Percentiles rank a stretch among this genome's conserved stretches.
These are phyloP conservation scores for Colletotrichum musicola DNA, from an alignment of 2,329 filamentous ascomycete species.

Conservation along the genomic window DNA sequence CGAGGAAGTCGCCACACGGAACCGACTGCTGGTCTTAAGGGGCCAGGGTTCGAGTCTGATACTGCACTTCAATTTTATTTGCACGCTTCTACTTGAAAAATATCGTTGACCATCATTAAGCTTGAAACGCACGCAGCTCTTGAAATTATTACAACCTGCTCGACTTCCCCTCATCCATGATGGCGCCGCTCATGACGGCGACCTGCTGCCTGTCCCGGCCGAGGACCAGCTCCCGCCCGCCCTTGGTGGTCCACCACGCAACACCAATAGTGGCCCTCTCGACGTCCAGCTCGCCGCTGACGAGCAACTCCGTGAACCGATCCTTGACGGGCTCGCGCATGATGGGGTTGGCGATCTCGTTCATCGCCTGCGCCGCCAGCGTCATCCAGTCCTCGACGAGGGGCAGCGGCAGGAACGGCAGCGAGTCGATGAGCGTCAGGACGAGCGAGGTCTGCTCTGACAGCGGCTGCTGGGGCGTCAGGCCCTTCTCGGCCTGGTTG, in stretches of 20 bases:
- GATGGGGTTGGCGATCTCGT: constrained; percentile 69
- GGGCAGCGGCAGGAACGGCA: constrained; percentile 78
- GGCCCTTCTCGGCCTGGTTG: constrained; percentile 40
- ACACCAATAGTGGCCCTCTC: constrained; percentile 84
- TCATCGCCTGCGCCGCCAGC: constrained; percentile 75
- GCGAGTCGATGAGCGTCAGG: constrained; percentile 81
- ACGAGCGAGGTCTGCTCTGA: constrained; percentile 85
- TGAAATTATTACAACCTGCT: constrained; percentile 50
- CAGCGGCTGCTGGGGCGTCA: constrained; percentile 50
- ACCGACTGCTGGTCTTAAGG: too few relatives aligned
- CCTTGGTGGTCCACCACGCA: constrained; percentile 82
- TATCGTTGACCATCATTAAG: background rate
- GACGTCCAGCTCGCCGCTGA: constrained; percentile 88
- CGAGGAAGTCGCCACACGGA: too few relatives aligned
- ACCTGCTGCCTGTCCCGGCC: constrained; percentile 40
- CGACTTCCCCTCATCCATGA: constrained; percentile 49
- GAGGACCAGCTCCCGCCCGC: constrained; percentile 65
- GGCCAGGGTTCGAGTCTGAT: too few relatives aligned
- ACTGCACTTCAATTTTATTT: too few relatives aligned
- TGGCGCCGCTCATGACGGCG: constrained; percentile 68
- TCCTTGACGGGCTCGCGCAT: constrained; percentile 76
- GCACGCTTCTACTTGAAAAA: background rate
- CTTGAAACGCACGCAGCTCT: background rate
- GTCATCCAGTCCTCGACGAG: constrained; percentile 86
- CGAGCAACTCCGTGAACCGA: constrained; percentile 83